Conservation (phyloP, 345 rosid species). For the Orychophragmus violaceus region DNA sequence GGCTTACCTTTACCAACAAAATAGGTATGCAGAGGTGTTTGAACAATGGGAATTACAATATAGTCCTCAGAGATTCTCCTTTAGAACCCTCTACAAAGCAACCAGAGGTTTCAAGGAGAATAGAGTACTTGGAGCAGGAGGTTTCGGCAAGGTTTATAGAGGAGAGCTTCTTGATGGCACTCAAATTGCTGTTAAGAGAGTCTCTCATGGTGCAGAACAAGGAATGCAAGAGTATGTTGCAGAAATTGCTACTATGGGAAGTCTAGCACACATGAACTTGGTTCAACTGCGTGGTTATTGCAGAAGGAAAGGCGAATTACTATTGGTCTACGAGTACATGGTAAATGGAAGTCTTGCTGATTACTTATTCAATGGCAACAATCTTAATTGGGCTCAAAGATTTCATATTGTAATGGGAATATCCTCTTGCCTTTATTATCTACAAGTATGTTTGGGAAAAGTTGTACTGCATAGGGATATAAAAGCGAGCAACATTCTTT, state of each 20-base stretch:
- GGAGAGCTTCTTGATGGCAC: neutral
- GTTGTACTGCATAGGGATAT: neutral
- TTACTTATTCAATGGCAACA: neutral
- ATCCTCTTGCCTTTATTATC: neutral
- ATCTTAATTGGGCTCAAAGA: neutral
- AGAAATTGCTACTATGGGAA: neutral
- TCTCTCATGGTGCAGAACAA: neutral
- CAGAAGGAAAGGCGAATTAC: neutral
- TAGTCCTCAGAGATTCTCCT: constrained; percentile 26
- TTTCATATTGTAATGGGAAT: neutral
- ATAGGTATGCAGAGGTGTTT: neutral
- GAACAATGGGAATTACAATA: constrained; percentile 15
- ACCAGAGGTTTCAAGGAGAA: constrained; percentile 26
- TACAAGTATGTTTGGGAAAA: neutral
- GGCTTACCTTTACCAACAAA: neutral
- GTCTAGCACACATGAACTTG: neutral
- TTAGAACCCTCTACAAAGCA: constrained; percentile 20
- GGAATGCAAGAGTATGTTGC: neutral
- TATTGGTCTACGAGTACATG: neutral
- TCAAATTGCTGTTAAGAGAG: neutral
- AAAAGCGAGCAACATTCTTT: neutral
- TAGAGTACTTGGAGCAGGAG: constrained; percentile 27
- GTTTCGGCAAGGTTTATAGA: constrained; percentile 3
- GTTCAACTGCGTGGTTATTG: neutral
- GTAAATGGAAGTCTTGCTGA: neutral